Base-by-base conservation (phyloP, 2,329 filamentous ascomycete genomes). In the Clarireedia sp. region DNA sequence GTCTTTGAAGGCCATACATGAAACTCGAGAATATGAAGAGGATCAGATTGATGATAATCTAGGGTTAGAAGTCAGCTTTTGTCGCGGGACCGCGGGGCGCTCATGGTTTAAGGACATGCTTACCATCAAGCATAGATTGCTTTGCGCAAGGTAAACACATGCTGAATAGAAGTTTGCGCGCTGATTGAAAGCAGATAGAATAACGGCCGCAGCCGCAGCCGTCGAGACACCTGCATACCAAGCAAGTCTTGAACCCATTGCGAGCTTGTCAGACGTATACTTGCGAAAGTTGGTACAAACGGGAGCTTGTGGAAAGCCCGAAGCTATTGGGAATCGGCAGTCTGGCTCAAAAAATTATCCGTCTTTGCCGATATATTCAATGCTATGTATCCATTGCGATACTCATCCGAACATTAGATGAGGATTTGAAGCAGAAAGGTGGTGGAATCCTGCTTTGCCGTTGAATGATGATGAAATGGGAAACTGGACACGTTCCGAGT, bases 151-250 rank as follows among this genome's bases (percentile, higher is more conserved):
- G 73, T 97, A 96, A 48, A 99, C 94, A 74, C 90, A 94, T 63
- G 94, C 91, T 54, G 92, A 95, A 75, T 99, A 99, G 78, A 97
- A 99, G 74, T 99, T 99, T 61, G 94, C 86, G 62, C 94, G 84
- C 74, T 97, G 89, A 68, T 94, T 87, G 73, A 97, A 92, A 59
- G 94, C 92, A 69, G 91, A 94, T 57, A 95, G 74, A 58, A 96
- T 79, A 57, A 96, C 90, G 65, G 84, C 82, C 62, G 83, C 86
- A 65, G 92, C 92, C 69, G 95, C 84, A 73, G 85, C 85, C 71
- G 87, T 85, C 54, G 92, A 96, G 72, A 79, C 77, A 71, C 75
- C 76, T 63, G 76, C 70, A 66, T 80, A 79, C 59, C 72, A 70
- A 72, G 75, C 74, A 75, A 78, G 58, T 36, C 63, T 59, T 17